Conservation (phyloP, 1,139 yeast species). For the Debaryomycetaceae sp. region DNA sequence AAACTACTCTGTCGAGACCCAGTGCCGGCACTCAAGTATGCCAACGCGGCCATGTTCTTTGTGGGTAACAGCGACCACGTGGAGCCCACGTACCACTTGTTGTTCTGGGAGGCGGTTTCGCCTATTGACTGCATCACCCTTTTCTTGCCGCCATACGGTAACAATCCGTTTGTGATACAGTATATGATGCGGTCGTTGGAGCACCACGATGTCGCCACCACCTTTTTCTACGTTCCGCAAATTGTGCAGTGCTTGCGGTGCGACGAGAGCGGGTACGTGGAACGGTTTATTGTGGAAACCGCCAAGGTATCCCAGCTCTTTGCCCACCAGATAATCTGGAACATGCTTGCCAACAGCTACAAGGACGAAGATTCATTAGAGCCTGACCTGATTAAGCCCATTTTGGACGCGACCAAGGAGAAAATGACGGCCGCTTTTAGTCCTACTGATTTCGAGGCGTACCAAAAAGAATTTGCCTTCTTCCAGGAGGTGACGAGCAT, state of each 20-base stretch:
- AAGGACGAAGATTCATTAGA: conserved; percentile 76
- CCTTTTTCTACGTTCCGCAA: conserved; percentile 96
- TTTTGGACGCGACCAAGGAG: conserved; percentile 62
- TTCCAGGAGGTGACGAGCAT: conserved; percentile 87
- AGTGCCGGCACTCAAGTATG: conserved; percentile 44
- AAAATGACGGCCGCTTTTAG: conserved; percentile 56
- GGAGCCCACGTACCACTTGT: conserved; percentile 35
- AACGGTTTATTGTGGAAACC: conserved; percentile 80
- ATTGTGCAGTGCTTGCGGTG: conserved; percentile 86
- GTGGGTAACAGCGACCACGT: conserved; percentile 29
- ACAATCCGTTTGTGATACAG: conserved; percentile 63
- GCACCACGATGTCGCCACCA: conserved; percentile 74
- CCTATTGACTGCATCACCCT: conserved; percentile 83
- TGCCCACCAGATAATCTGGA: conserved; percentile 98
- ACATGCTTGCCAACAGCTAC: conserved; percentile 86
- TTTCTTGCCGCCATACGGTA: conserved; percentile 67
- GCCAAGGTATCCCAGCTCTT: conserved; percentile 85
- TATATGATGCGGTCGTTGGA: conserved; percentile 87
- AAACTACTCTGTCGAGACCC: conserved; percentile 47
- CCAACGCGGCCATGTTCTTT: conserved; percentile 55
- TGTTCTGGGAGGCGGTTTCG: conserved; percentile 67
- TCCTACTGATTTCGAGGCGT: conserved; percentile 51
- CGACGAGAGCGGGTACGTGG: conserved; percentile 77
- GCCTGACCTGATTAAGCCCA: conserved; percentile 80
- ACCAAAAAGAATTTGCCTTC: conserved; percentile 76